Conservation (phyloP, 2,329 filamentous ascomycete genomes). For the Aspergillus sp. region DNA sequence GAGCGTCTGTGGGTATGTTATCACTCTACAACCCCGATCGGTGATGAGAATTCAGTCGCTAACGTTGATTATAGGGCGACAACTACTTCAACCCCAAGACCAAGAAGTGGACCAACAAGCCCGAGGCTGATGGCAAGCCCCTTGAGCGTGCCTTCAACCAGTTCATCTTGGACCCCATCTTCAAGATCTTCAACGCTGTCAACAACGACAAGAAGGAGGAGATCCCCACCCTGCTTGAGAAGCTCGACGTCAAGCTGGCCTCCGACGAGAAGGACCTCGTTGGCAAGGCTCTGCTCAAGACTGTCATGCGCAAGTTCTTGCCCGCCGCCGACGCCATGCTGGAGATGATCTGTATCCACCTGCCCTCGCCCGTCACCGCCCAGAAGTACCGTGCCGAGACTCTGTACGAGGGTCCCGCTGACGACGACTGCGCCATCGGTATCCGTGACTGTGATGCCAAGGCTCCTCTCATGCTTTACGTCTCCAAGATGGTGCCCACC, state of each 20-base stretch:
- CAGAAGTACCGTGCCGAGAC: conserved; percentile 98
- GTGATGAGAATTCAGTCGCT: not conserved
- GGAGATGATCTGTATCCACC: conserved; percentile 99
- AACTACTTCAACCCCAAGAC: conserved; percentile 99
- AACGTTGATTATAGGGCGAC: conserved; percentile 63
- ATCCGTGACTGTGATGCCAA: conserved; percentile 99
- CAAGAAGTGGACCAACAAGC: conserved; percentile 99
- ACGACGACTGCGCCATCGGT: conserved; percentile 90
- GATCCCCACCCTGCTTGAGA: conserved; percentile 75
- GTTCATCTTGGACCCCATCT: conserved; percentile 99
- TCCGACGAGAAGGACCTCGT: conserved; percentile 87
- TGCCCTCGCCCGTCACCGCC: conserved; percentile 92
- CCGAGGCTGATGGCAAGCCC: conserved; percentile 75
- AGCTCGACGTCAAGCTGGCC: conserved; percentile 91
- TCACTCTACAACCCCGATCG: conserved; percentile 20
- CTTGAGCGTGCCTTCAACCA: conserved; percentile 99
- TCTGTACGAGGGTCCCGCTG: conserved; percentile 93
- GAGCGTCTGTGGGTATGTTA: conserved; percentile 90
- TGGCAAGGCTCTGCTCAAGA: conserved; percentile 97
- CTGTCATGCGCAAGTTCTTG: conserved; percentile 98
- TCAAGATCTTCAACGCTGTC: conserved; percentile 94
- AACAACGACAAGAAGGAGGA: conserved; percentile 99
- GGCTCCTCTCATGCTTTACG: conserved; percentile 99
- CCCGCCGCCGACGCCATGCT: conserved; percentile 95
- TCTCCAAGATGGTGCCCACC: conserved; percentile 99